Evolutionary conservation across 2,329 filamentous ascomycete genomes (phyloP).

Genomic region (Botryosphaeria dothidea): DNA sequence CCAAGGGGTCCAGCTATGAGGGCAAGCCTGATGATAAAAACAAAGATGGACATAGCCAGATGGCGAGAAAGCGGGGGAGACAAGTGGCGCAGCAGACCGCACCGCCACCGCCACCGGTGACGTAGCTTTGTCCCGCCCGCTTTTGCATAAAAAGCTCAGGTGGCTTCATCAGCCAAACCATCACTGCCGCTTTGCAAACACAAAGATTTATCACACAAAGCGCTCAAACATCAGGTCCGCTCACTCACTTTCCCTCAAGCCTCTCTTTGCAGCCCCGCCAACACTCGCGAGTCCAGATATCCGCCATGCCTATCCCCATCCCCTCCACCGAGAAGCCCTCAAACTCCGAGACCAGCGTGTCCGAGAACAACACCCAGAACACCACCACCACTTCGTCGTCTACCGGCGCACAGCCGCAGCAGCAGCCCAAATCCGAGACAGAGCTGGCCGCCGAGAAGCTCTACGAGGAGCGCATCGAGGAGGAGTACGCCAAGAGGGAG

Average conservation of each 20-base stretch:
- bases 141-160: conserved; percentile 1
- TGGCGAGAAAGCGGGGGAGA: not conserved
- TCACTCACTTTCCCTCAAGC: not conserved
- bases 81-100: not conserved
- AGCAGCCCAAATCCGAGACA: conserved; percentile 22
- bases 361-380: not conserved
- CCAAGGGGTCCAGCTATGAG: too few relatives aligned
- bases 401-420: not conserved
- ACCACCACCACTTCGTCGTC: not conserved
- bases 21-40: too few relatives aligned
- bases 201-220: not conserved
- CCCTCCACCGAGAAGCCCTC: conserved; percentile 22
- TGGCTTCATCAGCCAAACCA: not conserved
- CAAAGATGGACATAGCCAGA: too few relatives aligned
- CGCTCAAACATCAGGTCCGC: not conserved
- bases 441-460: conserved; percentile 25
- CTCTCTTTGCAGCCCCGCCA: not conserved
- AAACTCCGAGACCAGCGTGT: conserved; percentile 21
- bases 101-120: not conserved
- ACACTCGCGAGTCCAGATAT: not conserved
- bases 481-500: conserved; percentile 27
- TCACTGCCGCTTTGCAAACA: not conserved
- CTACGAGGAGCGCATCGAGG: conserved; percentile 27
- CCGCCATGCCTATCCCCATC: conserved; percentile 21
- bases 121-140: not conserved